A percentile compares a stretch with the other conserved stretches of the same genome.
phyloP scores from a whole-genome alignment of 805 yeast genomes.

The Spencermartinsiella europaea region DNA sequence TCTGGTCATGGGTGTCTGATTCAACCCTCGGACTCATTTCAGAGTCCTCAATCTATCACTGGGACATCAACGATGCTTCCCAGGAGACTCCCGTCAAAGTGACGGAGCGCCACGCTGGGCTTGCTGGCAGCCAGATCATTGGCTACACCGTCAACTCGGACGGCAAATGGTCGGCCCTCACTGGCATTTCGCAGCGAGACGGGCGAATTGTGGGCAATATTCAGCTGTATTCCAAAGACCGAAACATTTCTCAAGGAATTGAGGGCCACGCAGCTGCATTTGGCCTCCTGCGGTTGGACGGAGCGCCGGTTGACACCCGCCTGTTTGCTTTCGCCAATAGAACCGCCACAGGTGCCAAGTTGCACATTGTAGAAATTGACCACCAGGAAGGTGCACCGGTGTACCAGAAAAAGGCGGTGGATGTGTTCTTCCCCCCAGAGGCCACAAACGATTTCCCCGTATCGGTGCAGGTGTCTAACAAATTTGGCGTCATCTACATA shows the following conservation, averaged over 20 bases:
- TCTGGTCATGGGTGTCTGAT: slow-evolving; percentile 89
- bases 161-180: slow-evolving; percentile 88
- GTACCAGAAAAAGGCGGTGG: slow-evolving; percentile 84
- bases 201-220: slow-evolving; percentile 95
- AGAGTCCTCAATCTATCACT: slow-evolving; percentile 63
- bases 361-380: slow-evolving; percentile 94
- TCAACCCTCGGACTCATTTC: slow-evolving; percentile 79
- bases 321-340: slow-evolving; percentile 84
- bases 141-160: slow-evolving; percentile 78
- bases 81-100: slow-evolving; percentile 72
- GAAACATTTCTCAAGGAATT: slow-evolving; percentile 92
- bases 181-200: slow-evolving; percentile 91
- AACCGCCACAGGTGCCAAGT: slow-evolving; percentile 73
- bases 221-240: slow-evolving; percentile 81
- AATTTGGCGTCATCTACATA: slow-evolving; percentile 81
- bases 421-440: slow-evolving; percentile 94
- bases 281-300: slow-evolving; percentile 68
- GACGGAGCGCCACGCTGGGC: slow-evolving; percentile 76
- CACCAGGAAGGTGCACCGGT: slow-evolving; percentile 80
- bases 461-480: slow-evolving; percentile 76
- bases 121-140: slow-evolving; percentile 78
- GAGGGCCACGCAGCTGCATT: slow-evolving; percentile 97
- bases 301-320: slow-evolving; percentile 69
- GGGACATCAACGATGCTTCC: slow-evolving; percentile 80
- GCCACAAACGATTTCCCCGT: slow-evolving; percentile 96